phyloP scores from a whole-genome alignment of 306 rosid genomes.

The Vicia sativa region DNA sequence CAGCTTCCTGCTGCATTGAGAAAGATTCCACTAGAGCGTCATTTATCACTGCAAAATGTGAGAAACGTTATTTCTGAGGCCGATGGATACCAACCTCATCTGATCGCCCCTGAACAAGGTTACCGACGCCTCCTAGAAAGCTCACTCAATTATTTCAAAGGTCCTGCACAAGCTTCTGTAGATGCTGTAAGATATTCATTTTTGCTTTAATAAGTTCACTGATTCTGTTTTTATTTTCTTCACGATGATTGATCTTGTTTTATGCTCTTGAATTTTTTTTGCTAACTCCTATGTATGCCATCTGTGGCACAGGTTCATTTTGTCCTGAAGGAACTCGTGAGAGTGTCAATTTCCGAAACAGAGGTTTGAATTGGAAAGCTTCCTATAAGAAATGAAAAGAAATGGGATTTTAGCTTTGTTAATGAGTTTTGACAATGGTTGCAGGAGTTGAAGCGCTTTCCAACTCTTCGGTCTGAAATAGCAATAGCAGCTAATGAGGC shows the following conservation, averaged over 20 bases:
- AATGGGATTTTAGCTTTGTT: slow-evolving; percentile 2
- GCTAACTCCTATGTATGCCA: not conserved
- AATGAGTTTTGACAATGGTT: slow-evolving; percentile 31
- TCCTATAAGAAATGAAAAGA: slow-evolving; percentile 4
- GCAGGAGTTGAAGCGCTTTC: slow-evolving; percentile 91
- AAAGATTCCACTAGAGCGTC: slow-evolving; percentile 97
- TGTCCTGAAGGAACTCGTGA: slow-evolving; percentile 83
- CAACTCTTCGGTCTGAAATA: slow-evolving; percentile 81
- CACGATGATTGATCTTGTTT: slow-evolving; percentile 8
- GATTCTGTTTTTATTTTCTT: not conserved
- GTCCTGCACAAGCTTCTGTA: slow-evolving; percentile 97
- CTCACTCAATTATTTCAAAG: slow-evolving; percentile 78
- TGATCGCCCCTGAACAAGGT: slow-evolving; percentile 95
- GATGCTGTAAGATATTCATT: slow-evolving; percentile 73
- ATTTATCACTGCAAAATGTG: slow-evolving; percentile 83
- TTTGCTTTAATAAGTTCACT: slow-evolving; percentile 23
- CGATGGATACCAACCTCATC: slow-evolving; percentile 96
- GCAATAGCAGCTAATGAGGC: slow-evolving; percentile 78
- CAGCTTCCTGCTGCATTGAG: slow-evolving; percentile 96
- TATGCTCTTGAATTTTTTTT: slow-evolving; percentile 8
- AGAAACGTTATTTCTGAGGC: slow-evolving; percentile 92
- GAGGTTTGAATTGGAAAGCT: slow-evolving; percentile 58
- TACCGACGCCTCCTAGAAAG: slow-evolving; percentile 91
- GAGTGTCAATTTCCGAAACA: slow-evolving; percentile 83
- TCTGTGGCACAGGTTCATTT: slow-evolving; percentile 79